Conservation (phyloP, 495 filamentous ascomycete genomes). For the Penicillium malachiteum region DNA sequence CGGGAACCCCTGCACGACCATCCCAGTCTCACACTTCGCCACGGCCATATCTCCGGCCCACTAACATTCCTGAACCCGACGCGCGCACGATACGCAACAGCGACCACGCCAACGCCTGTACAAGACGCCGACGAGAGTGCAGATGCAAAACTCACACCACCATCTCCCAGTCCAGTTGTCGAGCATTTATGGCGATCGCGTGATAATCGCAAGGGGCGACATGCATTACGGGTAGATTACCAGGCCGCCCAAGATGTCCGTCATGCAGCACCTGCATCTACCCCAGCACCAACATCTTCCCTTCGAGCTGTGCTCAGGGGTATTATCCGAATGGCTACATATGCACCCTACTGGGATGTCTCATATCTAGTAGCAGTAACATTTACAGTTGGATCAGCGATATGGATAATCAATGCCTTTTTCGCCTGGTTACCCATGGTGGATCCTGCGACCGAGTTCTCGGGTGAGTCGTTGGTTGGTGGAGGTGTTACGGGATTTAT, state of each 20-base stretch:
- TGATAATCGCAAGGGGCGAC: conserved; percentile 72
- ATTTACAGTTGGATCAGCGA: conserved; percentile 62
- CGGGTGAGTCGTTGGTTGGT: conserved; percentile 47
- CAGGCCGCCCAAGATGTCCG: conserved; percentile 5
- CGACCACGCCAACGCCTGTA: neutral
- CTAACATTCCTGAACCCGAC: conserved; percentile 26
- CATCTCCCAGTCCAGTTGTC: conserved; percentile 13
- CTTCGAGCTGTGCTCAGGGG: conserved; percentile 38
- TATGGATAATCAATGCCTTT: conserved; percentile 70
- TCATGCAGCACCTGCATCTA: conserved; percentile 7
- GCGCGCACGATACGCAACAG: conserved; percentile 13
- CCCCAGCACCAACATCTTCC: conserved; percentile 47
- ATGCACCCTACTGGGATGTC: conserved; percentile 66
- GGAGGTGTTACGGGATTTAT: conserved; percentile 67
- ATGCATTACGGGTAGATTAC: conserved; percentile 52
- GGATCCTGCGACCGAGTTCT: conserved; percentile 54
- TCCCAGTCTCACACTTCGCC: conserved; percentile 9
- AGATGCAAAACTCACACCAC: neutral
- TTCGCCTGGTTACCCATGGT: conserved; percentile 64
- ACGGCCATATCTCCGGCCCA: conserved; percentile 20
- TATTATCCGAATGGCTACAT: conserved; percentile 54
- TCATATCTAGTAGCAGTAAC: conserved; percentile 63
- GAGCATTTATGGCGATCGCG: conserved; percentile 58
- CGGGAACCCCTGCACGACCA: conserved; percentile 17
- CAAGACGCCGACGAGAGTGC: neutral